phyloP scores from a whole-genome alignment of 73 alveolate species.

The Paraurostyla sp. region DNA sequence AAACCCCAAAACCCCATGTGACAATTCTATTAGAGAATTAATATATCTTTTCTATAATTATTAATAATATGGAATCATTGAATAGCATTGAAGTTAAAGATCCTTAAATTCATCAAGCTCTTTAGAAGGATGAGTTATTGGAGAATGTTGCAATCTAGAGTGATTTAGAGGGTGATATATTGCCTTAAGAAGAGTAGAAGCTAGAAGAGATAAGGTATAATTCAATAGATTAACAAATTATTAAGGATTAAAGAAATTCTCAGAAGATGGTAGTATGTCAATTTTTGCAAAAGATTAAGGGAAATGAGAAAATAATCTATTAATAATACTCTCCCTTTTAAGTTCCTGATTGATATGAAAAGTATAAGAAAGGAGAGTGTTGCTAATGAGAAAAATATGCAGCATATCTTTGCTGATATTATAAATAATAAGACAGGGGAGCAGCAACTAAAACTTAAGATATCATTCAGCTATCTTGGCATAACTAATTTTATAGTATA shows the following conservation, averaged over 20 bases:
- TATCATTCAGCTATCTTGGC: neutral
- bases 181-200: no score
- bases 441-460: neutral
- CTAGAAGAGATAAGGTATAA: no score
- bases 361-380: neutral
- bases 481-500: neutral
- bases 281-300: constrained; percentile 57
- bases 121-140: no score
- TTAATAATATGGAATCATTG: no score
- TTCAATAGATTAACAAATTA: no score
- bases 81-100: no score
- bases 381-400: neutral
- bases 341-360: neutral
- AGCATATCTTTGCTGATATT: neutral
- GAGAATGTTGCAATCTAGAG: no score
- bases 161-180: no score
- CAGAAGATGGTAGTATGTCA: constrained; percentile 25
- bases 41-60: no score
- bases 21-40: no score
- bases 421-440: neutral
- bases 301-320: neutral
- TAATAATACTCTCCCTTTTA: neutral
- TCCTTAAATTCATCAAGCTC: no score
- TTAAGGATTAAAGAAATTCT: neutral
- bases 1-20: no score